Conservation (phyloP, 306 rosid species). For the Quercus dentata region DNA sequence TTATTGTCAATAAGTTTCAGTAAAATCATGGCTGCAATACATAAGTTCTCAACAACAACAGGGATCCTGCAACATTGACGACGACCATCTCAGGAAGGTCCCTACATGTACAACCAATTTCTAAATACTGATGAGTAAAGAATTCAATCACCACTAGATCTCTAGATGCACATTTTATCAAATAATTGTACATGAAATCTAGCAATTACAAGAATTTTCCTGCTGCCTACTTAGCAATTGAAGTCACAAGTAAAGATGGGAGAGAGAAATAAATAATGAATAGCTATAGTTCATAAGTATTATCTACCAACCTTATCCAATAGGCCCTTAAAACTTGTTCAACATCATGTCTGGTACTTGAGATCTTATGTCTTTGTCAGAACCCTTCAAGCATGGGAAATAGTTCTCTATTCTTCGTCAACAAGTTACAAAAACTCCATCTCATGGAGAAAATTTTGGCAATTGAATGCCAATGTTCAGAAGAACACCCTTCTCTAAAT, state of each 20-base stretch:
- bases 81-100: slow-evolving; percentile 32
- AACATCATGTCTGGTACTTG: slow-evolving; percentile 26
- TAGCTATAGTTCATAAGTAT: slow-evolving; percentile 38
- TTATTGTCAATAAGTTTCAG: slow-evolving; percentile 13
- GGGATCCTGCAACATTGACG: slow-evolving; percentile 6
- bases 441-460: slow-evolving; percentile 29
- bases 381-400: slow-evolving; percentile 22
- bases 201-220: slow-evolving; percentile 37
- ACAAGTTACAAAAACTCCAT: slow-evolving; percentile 34
- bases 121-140: slow-evolving; percentile 20
- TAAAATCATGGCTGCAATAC: slow-evolving; percentile 16
- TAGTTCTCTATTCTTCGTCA: slow-evolving; percentile 17
- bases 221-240: slow-evolving; percentile 45
- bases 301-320: slow-evolving; percentile 39
- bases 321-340: slow-evolving; percentile 37
- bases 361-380: slow-evolving; percentile 24
- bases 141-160: slow-evolving; percentile 21
- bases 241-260: slow-evolving; percentile 22
- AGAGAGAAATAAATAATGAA: slow-evolving; percentile 19
- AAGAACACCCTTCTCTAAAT: slow-evolving; percentile 24
- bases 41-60: slow-evolving; percentile 6
- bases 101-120: slow-evolving; percentile 31
- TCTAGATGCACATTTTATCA: slow-evolving; percentile 44
- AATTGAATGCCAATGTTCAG: slow-evolving; percentile 18
- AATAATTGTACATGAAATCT: slow-evolving; percentile 50